A percentile compares a stretch with the other conserved stretches of the same genome.
Conservation (phyloP, 2,329 filamentous ascomycete genomes). For the Albifimbria verrucaria region DNA sequence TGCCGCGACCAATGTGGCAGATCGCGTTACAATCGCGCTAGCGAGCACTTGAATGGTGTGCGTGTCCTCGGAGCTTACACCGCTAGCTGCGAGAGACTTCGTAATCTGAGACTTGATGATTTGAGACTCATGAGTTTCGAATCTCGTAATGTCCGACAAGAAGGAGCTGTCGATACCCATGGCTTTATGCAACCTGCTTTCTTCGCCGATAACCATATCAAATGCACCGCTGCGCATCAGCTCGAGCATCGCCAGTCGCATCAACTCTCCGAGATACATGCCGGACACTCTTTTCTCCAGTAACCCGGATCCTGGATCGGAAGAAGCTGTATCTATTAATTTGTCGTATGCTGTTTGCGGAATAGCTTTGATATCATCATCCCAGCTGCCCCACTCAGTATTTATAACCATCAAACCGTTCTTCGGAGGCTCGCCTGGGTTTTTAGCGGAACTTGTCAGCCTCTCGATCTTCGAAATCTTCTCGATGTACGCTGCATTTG, state of each 20-base stretch:
- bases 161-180: conserved; percentile 70
- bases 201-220: conserved; percentile 14
- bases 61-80: conserved; percentile 51
- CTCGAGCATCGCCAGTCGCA: conserved; percentile 60
- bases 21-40: conserved; percentile 13
- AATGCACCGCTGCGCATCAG: conserved; percentile 15
- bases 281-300: conserved; percentile 82
- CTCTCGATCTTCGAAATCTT: conserved; percentile 66
- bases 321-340: conserved; percentile 62
- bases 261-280: conserved; percentile 76
- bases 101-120: background rate
- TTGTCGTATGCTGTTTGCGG: conserved; percentile 67
- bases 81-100: background rate
- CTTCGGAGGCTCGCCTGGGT: conserved; percentile 34
- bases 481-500: conserved; percentile 79
- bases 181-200: conserved; percentile 43
- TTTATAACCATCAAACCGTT: conserved; percentile 73
- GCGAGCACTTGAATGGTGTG: conserved; percentile 59
- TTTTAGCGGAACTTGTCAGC: conserved; percentile 46
- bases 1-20: conserved; percentile 7
- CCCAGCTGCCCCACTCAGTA: conserved; percentile 79
- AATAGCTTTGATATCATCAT: conserved; percentile 67
- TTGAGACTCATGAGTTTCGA: background rate
- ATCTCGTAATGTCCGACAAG: conserved; percentile 33
- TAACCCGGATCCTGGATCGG: conserved; percentile 75